Evolutionary conservation across 345 rosid species (phyloP).

Genomic region (Euphorbia lathyris): DNA sequence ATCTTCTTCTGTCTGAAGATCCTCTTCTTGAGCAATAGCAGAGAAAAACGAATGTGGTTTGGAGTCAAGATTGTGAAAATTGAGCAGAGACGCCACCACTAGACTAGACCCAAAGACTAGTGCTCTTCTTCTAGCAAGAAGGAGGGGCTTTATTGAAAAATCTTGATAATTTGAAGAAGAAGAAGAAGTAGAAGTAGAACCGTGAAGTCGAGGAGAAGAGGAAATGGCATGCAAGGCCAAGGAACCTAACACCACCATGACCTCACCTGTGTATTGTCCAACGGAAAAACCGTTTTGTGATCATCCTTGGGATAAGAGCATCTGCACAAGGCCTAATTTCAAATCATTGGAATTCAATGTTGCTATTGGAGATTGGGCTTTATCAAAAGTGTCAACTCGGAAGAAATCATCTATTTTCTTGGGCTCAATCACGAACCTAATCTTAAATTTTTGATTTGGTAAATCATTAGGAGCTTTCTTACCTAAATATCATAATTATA

Average conservation of each 20-base stretch:
- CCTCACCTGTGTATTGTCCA: background rate
- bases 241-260: constrained; percentile 13
- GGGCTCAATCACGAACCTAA: too few relatives aligned
- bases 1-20: constrained; percentile 67
- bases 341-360: too few relatives aligned
- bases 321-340: too few relatives aligned
- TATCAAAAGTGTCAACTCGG: too few relatives aligned
- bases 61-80: constrained; percentile 17
- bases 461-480: too few relatives aligned
- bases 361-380: too few relatives aligned
- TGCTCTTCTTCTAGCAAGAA: constrained; percentile 42
- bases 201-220: constrained; percentile 2
- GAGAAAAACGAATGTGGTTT: constrained; percentile 19
- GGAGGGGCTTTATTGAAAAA: constrained; percentile 4
- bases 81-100: constrained; percentile 35
- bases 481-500: too few relatives aligned
- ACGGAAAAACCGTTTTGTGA: background rate
- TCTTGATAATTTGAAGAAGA: constrained; percentile 25
- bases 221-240: constrained; percentile 6
- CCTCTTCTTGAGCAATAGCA: constrained; percentile 55
- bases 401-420: too few relatives aligned
- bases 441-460: too few relatives aligned
- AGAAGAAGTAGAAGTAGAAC: background rate
- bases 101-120: constrained; percentile 41
- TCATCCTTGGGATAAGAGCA: background rate